These are phyloP conservation scores for Usnea hakonensis DNA, from an alignment of 495 filamentous ascomycete genomes.

Conservation along the genomic window DNA sequence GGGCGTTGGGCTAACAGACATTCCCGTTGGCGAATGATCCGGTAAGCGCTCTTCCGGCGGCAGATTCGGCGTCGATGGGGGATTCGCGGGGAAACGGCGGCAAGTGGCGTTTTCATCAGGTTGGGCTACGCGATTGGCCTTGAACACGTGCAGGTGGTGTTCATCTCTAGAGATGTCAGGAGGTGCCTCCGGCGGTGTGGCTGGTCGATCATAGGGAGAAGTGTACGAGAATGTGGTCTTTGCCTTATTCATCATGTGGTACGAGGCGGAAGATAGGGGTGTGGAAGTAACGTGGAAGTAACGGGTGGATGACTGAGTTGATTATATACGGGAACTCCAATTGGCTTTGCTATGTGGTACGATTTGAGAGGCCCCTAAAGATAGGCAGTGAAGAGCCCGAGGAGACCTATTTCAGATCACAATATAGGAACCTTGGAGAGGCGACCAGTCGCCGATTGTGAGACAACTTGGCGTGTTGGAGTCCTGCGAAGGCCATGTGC, in stretches of 20 bases:
- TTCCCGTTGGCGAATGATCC: neutral
- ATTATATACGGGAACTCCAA: slow-evolving; percentile 2
- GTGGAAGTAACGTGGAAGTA: neutral
- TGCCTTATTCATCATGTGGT: slow-evolving; percentile 3
- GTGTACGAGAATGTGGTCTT: neutral
- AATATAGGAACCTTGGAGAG: neutral
- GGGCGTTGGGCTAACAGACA: slow-evolving; percentile 6
- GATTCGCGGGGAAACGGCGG: slow-evolving; percentile 5
- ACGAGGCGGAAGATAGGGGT: neutral
- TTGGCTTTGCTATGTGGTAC: neutral
- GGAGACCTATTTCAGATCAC: neutral
- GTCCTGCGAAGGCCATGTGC: neutral
- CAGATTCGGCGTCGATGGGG: slow-evolving; percentile 3
- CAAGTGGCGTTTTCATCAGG: slow-evolving; percentile 1
- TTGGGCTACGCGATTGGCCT: neutral
- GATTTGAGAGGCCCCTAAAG: neutral
- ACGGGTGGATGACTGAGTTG: neutral
- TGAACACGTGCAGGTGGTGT: neutral
- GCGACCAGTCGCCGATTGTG: neutral
- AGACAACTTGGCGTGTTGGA: neutral
- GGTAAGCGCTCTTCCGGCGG: slow-evolving; percentile 5
- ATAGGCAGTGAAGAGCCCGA: neutral
- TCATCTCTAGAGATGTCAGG: slow-evolving; percentile 1
- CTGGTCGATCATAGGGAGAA: neutral
- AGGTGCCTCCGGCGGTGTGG: neutral